A percentile compares a stretch with the other conserved stretches of the same genome.
These are phyloP conservation scores for Phycomyces blakesleeanus DNA, from an alignment of 192 early-diverging fungal genomes.

Conservation along the genomic window DNA sequence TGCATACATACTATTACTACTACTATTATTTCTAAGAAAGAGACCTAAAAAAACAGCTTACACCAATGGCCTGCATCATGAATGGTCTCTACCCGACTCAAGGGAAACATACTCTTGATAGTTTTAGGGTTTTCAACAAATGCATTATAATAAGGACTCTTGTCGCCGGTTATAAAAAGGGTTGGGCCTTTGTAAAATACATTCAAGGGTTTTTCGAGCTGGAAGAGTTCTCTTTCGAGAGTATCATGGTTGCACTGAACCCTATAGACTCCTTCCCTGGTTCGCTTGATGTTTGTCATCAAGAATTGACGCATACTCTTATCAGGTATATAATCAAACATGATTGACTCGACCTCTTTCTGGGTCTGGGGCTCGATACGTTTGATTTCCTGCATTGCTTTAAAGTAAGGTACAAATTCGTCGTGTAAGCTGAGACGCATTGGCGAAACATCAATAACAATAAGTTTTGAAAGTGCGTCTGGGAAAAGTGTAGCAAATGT, in stretches of 20 bases:
- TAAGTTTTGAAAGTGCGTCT: slow-evolving; percentile 47
- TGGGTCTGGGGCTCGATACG: slow-evolving; percentile 41
- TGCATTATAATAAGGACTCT: slow-evolving; percentile 63
- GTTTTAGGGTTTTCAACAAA: slow-evolving; percentile 33
- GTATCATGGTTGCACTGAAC: slow-evolving; percentile 75
- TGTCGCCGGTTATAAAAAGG: slow-evolving; percentile 78
- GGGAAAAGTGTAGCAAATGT: slow-evolving; percentile 52
- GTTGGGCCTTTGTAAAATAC: slow-evolving; percentile 45
- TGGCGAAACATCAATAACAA: slow-evolving; percentile 72
- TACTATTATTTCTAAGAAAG: too few species aligned
- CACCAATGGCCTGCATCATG: slow-evolving; percentile 90
- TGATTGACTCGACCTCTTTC: slow-evolving; percentile 55
- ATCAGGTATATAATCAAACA: slow-evolving; percentile 48
- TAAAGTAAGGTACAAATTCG: slow-evolving; percentile 59
- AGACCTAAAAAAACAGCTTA: slow-evolving; percentile 39
- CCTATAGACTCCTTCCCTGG: slow-evolving; percentile 39
- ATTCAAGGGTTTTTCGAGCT: slow-evolving; percentile 49
- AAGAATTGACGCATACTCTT: slow-evolving; percentile 72
- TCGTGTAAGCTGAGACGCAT: slow-evolving; percentile 39
- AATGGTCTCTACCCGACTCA: slow-evolving; percentile 56
- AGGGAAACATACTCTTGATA: slow-evolving; percentile 73
- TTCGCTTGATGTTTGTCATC: slow-evolving; percentile 79
- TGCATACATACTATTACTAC: too few species aligned
- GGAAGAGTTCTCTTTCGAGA: slow-evolving; percentile 50
- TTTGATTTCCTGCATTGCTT: slow-evolving; percentile 56